phyloP scores from a whole-genome alignment of 2,329 filamentous ascomycete genomes.

The Thielaviopsis ethacetica region DNA sequence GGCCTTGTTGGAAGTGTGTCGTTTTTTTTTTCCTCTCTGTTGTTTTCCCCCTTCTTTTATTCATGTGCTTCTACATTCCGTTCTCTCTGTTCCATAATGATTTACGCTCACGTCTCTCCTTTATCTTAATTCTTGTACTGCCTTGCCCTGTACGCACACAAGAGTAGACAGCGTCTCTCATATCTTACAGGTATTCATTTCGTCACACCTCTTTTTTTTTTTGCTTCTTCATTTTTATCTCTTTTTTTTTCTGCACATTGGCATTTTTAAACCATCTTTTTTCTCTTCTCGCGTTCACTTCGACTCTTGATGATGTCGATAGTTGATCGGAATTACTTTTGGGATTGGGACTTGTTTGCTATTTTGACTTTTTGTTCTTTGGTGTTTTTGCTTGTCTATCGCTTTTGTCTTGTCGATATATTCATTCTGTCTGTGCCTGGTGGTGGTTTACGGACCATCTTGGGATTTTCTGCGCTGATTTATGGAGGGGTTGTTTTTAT shows the following conservation, averaged over 20 bases:
- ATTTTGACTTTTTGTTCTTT: background rate
- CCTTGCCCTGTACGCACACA: slow-evolving; percentile 6
- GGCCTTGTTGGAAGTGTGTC: background rate
- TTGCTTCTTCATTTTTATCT: background rate
- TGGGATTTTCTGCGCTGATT: too few relatives aligned
- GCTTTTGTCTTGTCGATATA: background rate
- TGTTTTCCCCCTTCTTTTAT: background rate
- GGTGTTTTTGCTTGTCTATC: slow-evolving; percentile 1
- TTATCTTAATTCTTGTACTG: slow-evolving; percentile 10
- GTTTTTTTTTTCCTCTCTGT: background rate
- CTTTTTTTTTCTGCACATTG: background rate
- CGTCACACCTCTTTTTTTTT: background rate
- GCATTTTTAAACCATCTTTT: background rate
- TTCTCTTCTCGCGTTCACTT: background rate
- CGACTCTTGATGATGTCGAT: background rate
- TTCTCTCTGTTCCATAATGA: slow-evolving; percentile 9
- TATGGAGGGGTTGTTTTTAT: too few relatives aligned
- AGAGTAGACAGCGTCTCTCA: slow-evolving; percentile 11
- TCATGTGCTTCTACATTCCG: background rate
- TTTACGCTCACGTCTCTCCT: slow-evolving; percentile 12
- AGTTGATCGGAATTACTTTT: background rate
- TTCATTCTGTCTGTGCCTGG: background rate
- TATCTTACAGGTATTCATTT: slow-evolving; percentile 1
- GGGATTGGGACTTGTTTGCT: background rate
- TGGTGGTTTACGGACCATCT: background rate